Evolutionary conservation across 116 monocot species (phyloP), one percentile per base, ranked within the genome.

Genomic region (Zostera marina): DNA sequence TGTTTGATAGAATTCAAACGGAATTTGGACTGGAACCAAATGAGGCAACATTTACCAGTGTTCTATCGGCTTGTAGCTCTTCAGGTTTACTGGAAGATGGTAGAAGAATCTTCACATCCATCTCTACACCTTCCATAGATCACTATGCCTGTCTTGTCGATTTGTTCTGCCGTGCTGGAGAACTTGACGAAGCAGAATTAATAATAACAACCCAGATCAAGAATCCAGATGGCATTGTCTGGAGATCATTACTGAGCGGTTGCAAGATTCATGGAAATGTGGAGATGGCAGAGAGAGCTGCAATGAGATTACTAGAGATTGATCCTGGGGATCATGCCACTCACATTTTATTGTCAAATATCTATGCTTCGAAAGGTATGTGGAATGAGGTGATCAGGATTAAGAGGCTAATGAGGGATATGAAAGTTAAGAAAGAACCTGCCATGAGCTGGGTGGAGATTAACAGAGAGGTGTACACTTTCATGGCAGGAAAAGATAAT

Each of bases 381-480:
- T 87, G 82, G 87, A 22, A 70, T 16, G 69, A 74, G 19, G 82
- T 79, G 22, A 63, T 66, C 15, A 23, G 24, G 22, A 59, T 78
- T 63, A 81, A 79, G 58, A 63, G 24, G 55, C 13, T 47, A 9
- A 76, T 74, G 72, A 73, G 74, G 26, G 69, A 61, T 42, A 76
- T 76, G 66, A 58, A 54, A 52, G 47, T 82, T 54, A 87, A 72
- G 74, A 87, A 81, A 48, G 82, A 82, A 6, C 79, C 87, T 11
- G 87, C 79, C 3, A 67, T 81, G 72, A 87, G 69, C 52, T 87
- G 87, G 87, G 65, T 82, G 64, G 73, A 82, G 60, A 67, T 76
- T 3, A 55, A 70, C 16, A 73, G 58, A 56, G 52, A 70, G 54
- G 44, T 71, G 10, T 74, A 79, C 48, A 62, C 66, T 22, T 82